These are phyloP conservation scores for Scedosporium aurantiacum DNA, from an alignment of 2,329 filamentous ascomycete genomes.

Conservation along the genomic window DNA sequence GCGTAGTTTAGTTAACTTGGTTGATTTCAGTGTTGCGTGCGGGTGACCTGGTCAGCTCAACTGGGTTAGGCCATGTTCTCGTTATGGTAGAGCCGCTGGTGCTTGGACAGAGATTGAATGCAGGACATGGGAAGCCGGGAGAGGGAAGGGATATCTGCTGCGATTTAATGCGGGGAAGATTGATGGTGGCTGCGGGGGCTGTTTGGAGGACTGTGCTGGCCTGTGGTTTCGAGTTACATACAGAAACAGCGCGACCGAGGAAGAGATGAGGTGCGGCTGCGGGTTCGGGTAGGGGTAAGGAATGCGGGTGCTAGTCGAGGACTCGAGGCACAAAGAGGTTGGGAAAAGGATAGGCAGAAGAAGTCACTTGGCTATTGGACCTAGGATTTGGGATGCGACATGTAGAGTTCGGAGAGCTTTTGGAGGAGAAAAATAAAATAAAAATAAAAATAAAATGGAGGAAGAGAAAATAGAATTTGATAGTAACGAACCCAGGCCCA, in stretches of 20 bases:
- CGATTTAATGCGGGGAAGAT: background rate
- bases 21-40: too few relatives aligned
- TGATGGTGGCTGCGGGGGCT: background rate
- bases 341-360: background rate
- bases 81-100: too few relatives aligned
- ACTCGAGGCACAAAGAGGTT: background rate
- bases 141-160: too few relatives aligned
- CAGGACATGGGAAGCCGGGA: too few relatives aligned
- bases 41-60: too few relatives aligned
- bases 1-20: too few relatives aligned
- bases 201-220: background rate
- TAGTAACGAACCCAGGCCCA: background rate
- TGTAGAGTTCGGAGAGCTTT: too few relatives aligned
- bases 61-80: too few relatives aligned
- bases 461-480: background rate
- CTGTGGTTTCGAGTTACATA: too few relatives aligned
- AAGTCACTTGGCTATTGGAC: background rate
- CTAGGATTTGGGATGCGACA: background rate
- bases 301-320: background rate
- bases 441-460: background rate
- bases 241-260: too few relatives aligned
- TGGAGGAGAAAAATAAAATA: background rate
- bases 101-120: too few relatives aligned
- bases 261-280: too few relatives aligned
- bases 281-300: background rate